These are phyloP conservation scores for Lyophyllum decastes DNA, from an alignment of 768 basidiomycete genomes.

Conservation along the genomic window DNA sequence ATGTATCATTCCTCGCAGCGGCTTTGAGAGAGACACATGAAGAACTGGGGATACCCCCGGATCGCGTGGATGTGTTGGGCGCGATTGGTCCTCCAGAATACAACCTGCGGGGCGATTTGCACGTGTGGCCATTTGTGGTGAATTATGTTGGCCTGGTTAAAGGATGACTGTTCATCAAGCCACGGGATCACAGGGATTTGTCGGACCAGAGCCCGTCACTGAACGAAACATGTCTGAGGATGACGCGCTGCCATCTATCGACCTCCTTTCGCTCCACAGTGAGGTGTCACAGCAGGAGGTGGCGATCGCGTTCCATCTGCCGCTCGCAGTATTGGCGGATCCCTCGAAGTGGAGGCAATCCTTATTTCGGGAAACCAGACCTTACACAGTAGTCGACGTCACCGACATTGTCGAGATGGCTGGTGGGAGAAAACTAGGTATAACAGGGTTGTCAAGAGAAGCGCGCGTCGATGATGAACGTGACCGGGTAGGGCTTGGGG, in stretches of 20 bases:
- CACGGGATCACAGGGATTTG: slow-evolving; percentile 36
- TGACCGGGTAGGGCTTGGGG: slow-evolving; percentile 40
- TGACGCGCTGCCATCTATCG: slow-evolving; percentile 61
- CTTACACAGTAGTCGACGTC: slow-evolving; percentile 71
- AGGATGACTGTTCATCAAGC: slow-evolving; percentile 10
- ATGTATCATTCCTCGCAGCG: slow-evolving; percentile 56
- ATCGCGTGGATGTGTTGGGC: slow-evolving; percentile 67
- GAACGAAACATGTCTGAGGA: slow-evolving; percentile 28
- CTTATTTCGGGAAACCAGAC: slow-evolving; percentile 54
- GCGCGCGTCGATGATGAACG: slow-evolving; percentile 22
- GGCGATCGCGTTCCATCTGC: slow-evolving; percentile 70
- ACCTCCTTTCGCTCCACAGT: slow-evolving; percentile 45
- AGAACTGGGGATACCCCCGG: slow-evolving; percentile 65
- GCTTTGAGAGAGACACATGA: slow-evolving; percentile 77
- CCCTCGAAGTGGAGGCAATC: slow-evolving; percentile 48
- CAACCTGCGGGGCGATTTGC: slow-evolving; percentile 55
- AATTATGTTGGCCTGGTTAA: slow-evolving; percentile 27
- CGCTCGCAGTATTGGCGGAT: slow-evolving; percentile 51
- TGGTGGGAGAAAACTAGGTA: slow-evolving; percentile 15
- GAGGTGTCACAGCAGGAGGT: slow-evolving; percentile 63
- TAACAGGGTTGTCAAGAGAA: slow-evolving; percentile 29
- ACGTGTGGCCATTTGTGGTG: slow-evolving; percentile 80
- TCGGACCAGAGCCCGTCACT: slow-evolving; percentile 25
- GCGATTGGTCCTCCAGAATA: slow-evolving; percentile 61
- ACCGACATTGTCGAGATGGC: slow-evolving; percentile 50